phyloP scores from a whole-genome alignment of 2,329 filamentous ascomycete genomes.

The Claviceps africana region DNA sequence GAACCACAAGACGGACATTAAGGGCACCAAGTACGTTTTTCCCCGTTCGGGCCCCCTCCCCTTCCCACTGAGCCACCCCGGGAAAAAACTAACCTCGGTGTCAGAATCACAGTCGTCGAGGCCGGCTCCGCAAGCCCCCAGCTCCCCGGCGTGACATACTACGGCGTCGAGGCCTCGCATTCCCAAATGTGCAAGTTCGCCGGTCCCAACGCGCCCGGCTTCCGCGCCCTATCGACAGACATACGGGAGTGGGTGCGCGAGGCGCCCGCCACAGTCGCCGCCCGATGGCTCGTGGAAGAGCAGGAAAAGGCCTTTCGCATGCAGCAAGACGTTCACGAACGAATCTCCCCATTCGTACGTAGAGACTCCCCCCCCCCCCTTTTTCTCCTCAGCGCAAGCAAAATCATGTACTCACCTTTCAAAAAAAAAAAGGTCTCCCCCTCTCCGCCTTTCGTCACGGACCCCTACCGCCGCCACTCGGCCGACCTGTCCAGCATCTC shows the following conservation, averaged over 20 bases:
- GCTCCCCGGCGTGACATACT: conserved; percentile 55
- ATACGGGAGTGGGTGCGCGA: conserved; percentile 38
- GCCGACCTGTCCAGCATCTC: conserved; percentile 4
- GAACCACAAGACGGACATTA: conserved; percentile 55
- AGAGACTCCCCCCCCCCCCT: no score
- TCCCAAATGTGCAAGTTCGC: conserved; percentile 61
- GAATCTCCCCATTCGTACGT: conserved; percentile 19
- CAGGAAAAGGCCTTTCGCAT: conserved; percentile 33
- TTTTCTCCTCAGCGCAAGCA: not conserved
- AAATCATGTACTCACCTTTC: no score
- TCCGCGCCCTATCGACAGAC: conserved; percentile 34
- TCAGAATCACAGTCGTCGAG: conserved; percentile 51
- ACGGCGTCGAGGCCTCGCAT: conserved; percentile 62
- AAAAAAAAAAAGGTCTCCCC: not conserved
- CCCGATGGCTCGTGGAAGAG: conserved; percentile 47
- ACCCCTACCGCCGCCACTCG: not conserved
- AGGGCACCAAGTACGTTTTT: conserved; percentile 39
- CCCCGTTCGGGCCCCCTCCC: no score
- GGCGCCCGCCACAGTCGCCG: conserved; percentile 37
- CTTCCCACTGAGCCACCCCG: no score
- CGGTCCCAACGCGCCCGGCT: conserved; percentile 50
- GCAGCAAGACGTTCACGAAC: conserved; percentile 31
- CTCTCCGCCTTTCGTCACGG: not conserved
- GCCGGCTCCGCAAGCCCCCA: conserved; percentile 54
- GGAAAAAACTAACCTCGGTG: no score